A percentile compares a stretch with the other conserved stretches of the same genome.
These are phyloP conservation scores for Arthromyces matolae DNA, from an alignment of 768 basidiomycete genomes.

Conservation along the genomic window DNA sequence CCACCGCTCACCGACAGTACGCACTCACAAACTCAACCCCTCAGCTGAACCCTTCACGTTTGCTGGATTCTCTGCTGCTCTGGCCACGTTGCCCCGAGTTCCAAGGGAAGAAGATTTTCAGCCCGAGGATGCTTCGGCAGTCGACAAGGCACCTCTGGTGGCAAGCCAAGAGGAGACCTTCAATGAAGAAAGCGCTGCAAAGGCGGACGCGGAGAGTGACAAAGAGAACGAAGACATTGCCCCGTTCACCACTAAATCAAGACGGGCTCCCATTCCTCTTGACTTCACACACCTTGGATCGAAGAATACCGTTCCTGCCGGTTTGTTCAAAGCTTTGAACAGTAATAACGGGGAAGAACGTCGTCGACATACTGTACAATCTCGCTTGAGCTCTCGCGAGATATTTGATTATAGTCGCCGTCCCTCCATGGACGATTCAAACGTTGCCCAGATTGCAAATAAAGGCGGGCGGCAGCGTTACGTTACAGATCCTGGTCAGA, in stretches of 20 bases:
- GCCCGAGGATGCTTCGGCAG: conserved; percentile 2
- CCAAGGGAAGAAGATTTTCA: conserved; percentile 20
- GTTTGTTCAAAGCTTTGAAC: conserved; percentile 78
- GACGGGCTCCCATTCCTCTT: conserved; percentile 71
- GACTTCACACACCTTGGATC: conserved; percentile 60
- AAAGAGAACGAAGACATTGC: conserved; percentile 25
- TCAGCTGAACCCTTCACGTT: conserved; percentile 63
- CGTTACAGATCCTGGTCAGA: conserved; percentile 53
- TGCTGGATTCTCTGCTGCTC: conserved; percentile 52
- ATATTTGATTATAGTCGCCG: conserved; percentile 63
- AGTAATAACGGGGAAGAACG: conserved; percentile 57
- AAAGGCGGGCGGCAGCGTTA: conserved; percentile 49
- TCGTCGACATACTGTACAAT: conserved; percentile 68
- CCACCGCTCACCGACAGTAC: conserved; percentile 32
- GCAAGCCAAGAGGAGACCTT: conserved; percentile 20
- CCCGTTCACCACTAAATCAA: conserved; percentile 31
- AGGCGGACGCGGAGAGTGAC: conserved; percentile 18
- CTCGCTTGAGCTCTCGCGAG: conserved; percentile 71
- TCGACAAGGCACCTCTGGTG: conserved; percentile 11
- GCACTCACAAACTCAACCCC: conserved; percentile 34
- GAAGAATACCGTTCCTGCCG: conserved; percentile 79
- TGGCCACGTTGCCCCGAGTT: conserved; percentile 30
- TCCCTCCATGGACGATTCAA: conserved; percentile 75
- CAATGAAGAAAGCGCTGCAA: conserved; percentile 34
- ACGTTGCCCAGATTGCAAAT: conserved; percentile 66